These are phyloP conservation scores for Trichosporon asahii DNA, from an alignment of 1,284 basidiomycete species.

Conservation along the genomic window DNA sequence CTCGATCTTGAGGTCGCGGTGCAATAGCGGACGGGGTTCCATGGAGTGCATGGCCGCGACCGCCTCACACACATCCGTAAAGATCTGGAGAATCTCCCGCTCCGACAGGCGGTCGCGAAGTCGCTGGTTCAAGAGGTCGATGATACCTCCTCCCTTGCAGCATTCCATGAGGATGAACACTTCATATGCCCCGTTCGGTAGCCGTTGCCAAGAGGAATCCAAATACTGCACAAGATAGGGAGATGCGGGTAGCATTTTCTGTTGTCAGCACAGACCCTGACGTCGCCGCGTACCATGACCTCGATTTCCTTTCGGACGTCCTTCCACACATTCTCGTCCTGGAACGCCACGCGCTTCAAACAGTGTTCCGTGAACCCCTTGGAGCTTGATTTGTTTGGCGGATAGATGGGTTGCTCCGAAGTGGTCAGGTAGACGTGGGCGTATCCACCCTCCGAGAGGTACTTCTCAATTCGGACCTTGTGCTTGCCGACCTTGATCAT, in stretches of 20 bases:
- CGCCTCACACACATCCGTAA: slow-evolving; percentile 88
- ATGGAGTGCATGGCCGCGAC: slow-evolving; percentile 95
- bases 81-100: slow-evolving; percentile 94
- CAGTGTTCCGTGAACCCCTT: slow-evolving; percentile 75
- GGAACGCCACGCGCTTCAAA: slow-evolving; percentile 92
- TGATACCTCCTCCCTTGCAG: slow-evolving; percentile 87
- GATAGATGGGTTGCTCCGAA: slow-evolving; percentile 76
- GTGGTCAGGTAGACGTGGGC: slow-evolving; percentile 96
- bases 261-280: slow-evolving; percentile 11
- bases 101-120: slow-evolving; percentile 90
- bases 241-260: slow-evolving; percentile 43
- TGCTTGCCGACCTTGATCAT: slow-evolving; percentile 85
- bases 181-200: slow-evolving; percentile 80
- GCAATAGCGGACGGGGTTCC: slow-evolving; percentile 71
- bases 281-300: slow-evolving; percentile 72
- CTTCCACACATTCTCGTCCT: slow-evolving; percentile 82
- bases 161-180: slow-evolving; percentile 99
- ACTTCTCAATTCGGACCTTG: slow-evolving; percentile 79
- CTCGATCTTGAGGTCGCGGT: slow-evolving; percentile 98
- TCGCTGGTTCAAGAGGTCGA: slow-evolving; percentile 98
- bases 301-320: slow-evolving; percentile 98
- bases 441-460: slow-evolving; percentile 96
- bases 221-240: slow-evolving; percentile 47
- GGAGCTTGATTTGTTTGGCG: slow-evolving; percentile 56
- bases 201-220: slow-evolving; percentile 71